Conservation (phyloP, 768 basidiomycete genomes). For the Candolleomyces efflorescens region DNA sequence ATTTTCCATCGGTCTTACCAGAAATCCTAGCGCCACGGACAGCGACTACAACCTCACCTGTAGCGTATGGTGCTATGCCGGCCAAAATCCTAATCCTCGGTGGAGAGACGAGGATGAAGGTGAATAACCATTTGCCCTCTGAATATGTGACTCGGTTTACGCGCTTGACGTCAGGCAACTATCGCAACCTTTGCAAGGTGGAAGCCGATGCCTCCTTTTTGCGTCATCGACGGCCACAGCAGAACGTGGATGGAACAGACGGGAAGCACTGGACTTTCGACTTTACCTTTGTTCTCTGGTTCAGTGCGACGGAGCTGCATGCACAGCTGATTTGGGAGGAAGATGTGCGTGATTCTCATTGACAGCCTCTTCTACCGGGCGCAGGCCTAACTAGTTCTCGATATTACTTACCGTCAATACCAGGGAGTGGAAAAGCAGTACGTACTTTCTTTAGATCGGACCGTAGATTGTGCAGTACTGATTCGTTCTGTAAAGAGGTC, state of each 20-base stretch:
- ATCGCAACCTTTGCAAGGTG: background rate
- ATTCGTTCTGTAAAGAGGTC: too few species aligned
- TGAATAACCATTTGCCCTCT: background rate
- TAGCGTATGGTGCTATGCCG: too few species aligned
- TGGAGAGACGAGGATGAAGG: too few species aligned
- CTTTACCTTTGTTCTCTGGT: conserved; percentile 12
- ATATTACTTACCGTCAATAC: too few species aligned
- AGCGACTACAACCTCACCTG: too few species aligned
- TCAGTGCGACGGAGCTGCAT: conserved; percentile 14
- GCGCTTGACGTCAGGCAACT: background rate
- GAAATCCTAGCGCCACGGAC: background rate
- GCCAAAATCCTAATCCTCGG: too few species aligned
- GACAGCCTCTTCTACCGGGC: too few species aligned
- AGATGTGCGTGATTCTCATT: conserved; percentile 9
- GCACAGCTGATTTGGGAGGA: conserved; percentile 14
- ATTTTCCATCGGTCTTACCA: background rate
- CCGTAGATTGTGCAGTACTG: too few species aligned
- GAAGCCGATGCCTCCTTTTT: background rate
- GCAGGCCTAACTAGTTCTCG: too few species aligned
- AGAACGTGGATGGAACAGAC: background rate
- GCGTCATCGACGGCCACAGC: background rate
- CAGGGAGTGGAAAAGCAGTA: too few species aligned
- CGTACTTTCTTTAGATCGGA: too few species aligned
- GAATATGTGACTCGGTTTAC: background rate
- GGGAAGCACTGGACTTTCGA: background rate